Evolutionary conservation across 306 rosid species (phyloP).

Genomic region (Gleditsia sinensis): DNA sequence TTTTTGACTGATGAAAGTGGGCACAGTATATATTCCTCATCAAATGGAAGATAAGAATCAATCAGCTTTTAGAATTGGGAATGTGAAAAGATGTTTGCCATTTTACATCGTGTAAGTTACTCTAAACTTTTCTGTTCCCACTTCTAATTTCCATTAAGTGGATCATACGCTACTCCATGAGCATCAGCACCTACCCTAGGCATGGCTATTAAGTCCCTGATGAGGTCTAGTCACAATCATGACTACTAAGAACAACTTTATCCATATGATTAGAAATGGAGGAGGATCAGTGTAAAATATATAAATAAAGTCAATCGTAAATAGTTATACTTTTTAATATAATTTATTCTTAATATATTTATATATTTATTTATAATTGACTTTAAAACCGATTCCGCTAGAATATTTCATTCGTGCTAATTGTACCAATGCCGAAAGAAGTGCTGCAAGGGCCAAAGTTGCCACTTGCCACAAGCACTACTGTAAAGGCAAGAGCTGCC

Average conservation of each 20-base stretch:
- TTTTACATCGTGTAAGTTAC: background rate
- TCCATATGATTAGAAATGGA: no score
- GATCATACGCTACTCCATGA: background rate
- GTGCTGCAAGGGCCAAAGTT: background rate
- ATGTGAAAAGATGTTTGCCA: slow-evolving; percentile 33
- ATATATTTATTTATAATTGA: no score
- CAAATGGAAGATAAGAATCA: slow-evolving; percentile 48
- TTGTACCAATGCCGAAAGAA: no score
- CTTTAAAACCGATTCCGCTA: no score
- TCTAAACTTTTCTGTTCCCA: background rate
- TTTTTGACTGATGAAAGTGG: slow-evolving; percentile 62
- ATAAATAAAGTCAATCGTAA: no score
- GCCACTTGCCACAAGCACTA: slow-evolving; percentile 15
- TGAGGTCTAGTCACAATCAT: no score
- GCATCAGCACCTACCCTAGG: background rate
- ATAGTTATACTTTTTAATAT: no score
- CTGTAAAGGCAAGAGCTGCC: background rate
- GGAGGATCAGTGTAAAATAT: no score
- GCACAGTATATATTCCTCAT: slow-evolving; percentile 66
- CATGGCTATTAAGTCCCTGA: no score
- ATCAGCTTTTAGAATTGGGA: slow-evolving; percentile 15
- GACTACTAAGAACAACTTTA: no score
- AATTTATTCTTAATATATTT: no score
- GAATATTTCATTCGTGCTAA: no score
- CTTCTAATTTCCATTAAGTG: background rate